phyloP scores from a whole-genome alignment of 768 basidiomycete genomes.

The Russula emetica region DNA sequence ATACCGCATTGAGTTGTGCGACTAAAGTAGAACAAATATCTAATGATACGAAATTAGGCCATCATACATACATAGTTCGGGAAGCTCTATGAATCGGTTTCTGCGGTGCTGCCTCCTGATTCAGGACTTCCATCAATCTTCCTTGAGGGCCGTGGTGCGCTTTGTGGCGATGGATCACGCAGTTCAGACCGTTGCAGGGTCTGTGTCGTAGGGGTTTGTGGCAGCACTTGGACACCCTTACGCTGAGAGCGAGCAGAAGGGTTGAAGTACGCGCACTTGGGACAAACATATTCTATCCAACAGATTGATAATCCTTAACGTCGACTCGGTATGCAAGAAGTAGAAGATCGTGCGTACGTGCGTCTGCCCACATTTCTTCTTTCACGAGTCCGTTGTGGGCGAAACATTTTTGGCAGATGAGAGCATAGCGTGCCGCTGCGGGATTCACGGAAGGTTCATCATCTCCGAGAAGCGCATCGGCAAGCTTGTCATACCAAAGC shows the following conservation, averaged over 20 bases:
- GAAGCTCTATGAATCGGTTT: slow-evolving; percentile 14
- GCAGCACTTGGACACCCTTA: not conserved
- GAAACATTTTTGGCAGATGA: slow-evolving; percentile 87
- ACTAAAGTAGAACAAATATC: slow-evolving; percentile 23
- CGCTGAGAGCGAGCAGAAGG: slow-evolving; percentile 36
- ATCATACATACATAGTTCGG: slow-evolving; percentile 9
- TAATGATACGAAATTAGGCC: slow-evolving; percentile 16
- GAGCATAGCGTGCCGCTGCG: slow-evolving; percentile 59
- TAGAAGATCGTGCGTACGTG: slow-evolving; percentile 54
- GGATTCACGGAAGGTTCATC: slow-evolving; percentile 49
- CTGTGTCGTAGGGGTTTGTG: slow-evolving; percentile 3
- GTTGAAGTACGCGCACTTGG: slow-evolving; percentile 84
- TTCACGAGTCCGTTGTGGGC: slow-evolving; percentile 85
- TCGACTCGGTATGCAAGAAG: not conserved
- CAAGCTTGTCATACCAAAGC: slow-evolving; percentile 83
- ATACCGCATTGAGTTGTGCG: slow-evolving; percentile 1
- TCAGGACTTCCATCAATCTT: not conserved
- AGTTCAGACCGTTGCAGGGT: slow-evolving; percentile 3
- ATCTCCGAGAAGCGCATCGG: slow-evolving; percentile 81
- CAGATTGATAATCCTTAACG: slow-evolving; percentile 2
- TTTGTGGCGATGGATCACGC: not conserved
- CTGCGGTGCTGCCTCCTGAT: not conserved
- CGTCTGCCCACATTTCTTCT: slow-evolving; percentile 74
- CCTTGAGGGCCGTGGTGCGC: not conserved
- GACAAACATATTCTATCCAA: slow-evolving; percentile 73